Evolutionary conservation across 139 green algal genomes (phyloP), one percentile per base, ranked within the genome.

Genomic region (Chlorella vulgaris): DNA sequence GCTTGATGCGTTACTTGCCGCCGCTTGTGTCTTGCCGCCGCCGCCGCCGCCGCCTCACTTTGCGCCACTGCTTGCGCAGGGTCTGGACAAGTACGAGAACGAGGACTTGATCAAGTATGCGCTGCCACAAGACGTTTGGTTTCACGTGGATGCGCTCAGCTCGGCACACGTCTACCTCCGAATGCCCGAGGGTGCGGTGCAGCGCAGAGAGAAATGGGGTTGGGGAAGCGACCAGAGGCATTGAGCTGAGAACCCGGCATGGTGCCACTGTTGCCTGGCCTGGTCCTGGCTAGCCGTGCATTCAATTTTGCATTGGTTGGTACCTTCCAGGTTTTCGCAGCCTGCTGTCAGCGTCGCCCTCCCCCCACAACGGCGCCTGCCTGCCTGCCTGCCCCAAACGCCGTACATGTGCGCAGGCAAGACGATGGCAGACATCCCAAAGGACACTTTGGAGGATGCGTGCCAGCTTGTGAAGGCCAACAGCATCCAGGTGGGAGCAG

Each of bases 131-230:
- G 93, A 97, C 77, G 78, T 97, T 13, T 97, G 93, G 93, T 99
- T 99, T 74, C 96, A 99, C 81, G 96, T 99, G 13, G 95, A 98
- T 84, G 89, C 95, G 74, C 81, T 99, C 66, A 98, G 93, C 3
- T 97, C 91, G 4, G 96, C 96, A 1, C 96, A 99, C 80, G 96
- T 99, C 21, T 99, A 99, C 89, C 83, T 98, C 60, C 86, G 96
- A 4, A 88, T 98, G 36, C 90, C 91, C 0, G 81, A 93, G 21
- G 95, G 88, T 4, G 31, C n/a, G n/a, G n/a, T 35, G 1, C 74
- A 1, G 43, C 26, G 26, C 61, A 29, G 26, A 68, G 26, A 38
- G 61, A 18, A 22, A 10, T n/a, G n/a, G n/a, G n/a, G n/a, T n/a
- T n/a, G n/a, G n/a, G n/a, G n/a, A n/a, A n/a, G n/a, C n/a, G n/a